These are phyloP conservation scores for Eucalyptus marginata DNA, from an alignment of 345 rosid species.

Conservation along the genomic window DNA sequence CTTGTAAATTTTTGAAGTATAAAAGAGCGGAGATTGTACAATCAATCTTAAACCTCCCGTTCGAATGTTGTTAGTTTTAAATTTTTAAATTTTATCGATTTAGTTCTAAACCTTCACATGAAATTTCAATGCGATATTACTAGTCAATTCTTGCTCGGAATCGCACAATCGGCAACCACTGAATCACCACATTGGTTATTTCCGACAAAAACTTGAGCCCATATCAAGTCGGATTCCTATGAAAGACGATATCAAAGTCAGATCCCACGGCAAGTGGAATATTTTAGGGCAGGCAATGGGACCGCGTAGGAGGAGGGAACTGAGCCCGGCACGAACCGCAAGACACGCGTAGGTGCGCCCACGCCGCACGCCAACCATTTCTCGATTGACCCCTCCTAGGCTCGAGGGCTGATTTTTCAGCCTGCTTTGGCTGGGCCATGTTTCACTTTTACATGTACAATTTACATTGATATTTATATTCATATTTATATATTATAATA, in stretches of 20 bases:
- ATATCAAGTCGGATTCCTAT: background rate
- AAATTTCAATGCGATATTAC: background rate
- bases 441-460: background rate
- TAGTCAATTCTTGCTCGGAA: accelerated
- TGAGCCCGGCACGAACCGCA: slow-evolving; percentile 10
- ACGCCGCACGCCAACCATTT: slow-evolving; percentile 1
- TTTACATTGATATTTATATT: background rate
- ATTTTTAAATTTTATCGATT: background rate
- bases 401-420: background rate
- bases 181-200: too few relatives aligned
- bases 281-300: background rate
- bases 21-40: accelerated
- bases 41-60: accelerated
- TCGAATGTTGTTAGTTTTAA: too few relatives aligned
- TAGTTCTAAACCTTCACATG: accelerated
- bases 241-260: background rate
- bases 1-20: background rate
- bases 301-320: background rate
- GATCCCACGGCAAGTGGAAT: background rate
- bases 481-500: background rate
- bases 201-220: too few relatives aligned
- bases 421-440: background rate
- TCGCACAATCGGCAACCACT: accelerated
- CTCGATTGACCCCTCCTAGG: background rate
- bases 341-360: slow-evolving; percentile 17